Conservation (phyloP, 768 basidiomycete species). For the Phanerochaete sordida region DNA sequence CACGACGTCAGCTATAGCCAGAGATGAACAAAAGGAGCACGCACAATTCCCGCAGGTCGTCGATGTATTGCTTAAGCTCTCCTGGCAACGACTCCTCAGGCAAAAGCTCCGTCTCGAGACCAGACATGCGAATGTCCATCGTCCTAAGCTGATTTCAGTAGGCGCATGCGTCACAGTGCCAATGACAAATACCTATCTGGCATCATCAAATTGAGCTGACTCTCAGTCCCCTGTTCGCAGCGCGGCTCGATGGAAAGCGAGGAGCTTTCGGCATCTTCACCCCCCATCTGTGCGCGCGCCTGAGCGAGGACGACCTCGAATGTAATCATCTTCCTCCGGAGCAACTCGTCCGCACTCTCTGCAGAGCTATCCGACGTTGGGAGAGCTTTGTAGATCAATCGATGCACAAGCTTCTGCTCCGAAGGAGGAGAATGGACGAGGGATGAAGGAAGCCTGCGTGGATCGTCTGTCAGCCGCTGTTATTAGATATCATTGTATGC, state of each 20-base stretch:
- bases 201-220: conserved; percentile 46
- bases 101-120: conserved; percentile 26
- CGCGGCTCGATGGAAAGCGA: conserved; percentile 13
- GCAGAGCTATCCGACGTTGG: neutral
- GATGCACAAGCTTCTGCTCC: conserved; percentile 37
- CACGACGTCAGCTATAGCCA: conserved; percentile 9
- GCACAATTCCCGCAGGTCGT: conserved; percentile 40
- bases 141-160: conserved; percentile 37
- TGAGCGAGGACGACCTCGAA: conserved; percentile 18
- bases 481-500: neutral
- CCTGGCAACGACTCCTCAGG: conserved; percentile 33
- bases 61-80: conserved; percentile 38
- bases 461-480: neutral
- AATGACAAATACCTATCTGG: conserved; percentile 50
- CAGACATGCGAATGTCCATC: conserved; percentile 53
- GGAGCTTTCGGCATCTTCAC: neutral
- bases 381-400: conserved; percentile 42
- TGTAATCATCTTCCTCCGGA: conserved; percentile 9
- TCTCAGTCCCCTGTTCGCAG: conserved; percentile 37
- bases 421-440: conserved; percentile 28
- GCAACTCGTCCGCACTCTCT: neutral
- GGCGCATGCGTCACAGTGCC: no score
- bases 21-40: conserved; percentile 16
- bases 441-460: conserved; percentile 35
- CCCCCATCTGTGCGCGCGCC: neutral